A percentile compares a stretch with the other conserved stretches of the same genome.
Evolutionary conservation across 352 stramenopile genomes (phyloP).

Genomic region (Pythium plurisporium): DNA sequence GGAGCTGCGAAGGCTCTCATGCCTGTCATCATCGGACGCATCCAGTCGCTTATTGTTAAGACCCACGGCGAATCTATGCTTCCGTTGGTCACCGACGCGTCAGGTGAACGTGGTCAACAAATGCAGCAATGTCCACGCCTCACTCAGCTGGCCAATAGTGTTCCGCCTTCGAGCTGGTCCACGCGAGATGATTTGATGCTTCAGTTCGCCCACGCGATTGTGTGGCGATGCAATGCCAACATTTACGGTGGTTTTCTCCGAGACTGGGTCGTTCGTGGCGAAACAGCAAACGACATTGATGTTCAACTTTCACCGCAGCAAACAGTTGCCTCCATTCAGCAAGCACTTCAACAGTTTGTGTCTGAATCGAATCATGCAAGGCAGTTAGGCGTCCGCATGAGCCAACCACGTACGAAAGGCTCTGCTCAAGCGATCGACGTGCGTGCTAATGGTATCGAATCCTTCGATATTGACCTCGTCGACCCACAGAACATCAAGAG

Average conservation of each 20-base stretch:
- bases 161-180: constrained; percentile 9
- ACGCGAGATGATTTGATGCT: constrained; percentile 27
- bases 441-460: not conserved
- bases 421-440: constrained; percentile 10
- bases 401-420: constrained; percentile 7
- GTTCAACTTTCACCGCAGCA: constrained; percentile 14
- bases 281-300: constrained; percentile 26
- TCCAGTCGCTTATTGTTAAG: constrained; percentile 18
- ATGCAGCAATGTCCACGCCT: constrained; percentile 23
- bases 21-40: constrained; percentile 17
- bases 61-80: constrained; percentile 8
- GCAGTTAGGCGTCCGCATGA: not conserved
- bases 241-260: constrained; percentile 26
- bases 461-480: constrained; percentile 25
- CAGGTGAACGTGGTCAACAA: constrained; percentile 16
- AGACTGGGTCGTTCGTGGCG: constrained; percentile 28
- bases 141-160: constrained; percentile 6
- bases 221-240: constrained; percentile 15
- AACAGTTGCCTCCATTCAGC: constrained; percentile 3
- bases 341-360: constrained; percentile 2
- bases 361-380: not conserved
- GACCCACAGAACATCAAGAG: constrained; percentile 2
- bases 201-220: constrained; percentile 18
- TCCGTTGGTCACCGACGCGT: constrained; percentile 11
- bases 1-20: constrained; percentile 19